phyloP scores from a whole-genome alignment of 495 filamentous ascomycete species.

The Trichoderma gamsii region DNA sequence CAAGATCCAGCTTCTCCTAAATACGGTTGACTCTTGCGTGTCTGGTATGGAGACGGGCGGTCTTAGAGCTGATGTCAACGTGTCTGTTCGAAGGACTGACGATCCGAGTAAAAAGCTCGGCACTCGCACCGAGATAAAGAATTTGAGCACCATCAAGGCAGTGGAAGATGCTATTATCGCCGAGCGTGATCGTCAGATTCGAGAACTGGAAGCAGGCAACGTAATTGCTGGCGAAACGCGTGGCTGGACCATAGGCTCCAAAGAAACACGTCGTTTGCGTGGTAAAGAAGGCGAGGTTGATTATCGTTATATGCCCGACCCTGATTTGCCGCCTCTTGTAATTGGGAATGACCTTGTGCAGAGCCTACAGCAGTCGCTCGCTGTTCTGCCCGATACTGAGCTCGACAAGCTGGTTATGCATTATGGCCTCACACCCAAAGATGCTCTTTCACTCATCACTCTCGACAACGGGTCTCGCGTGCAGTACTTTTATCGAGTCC shows the following conservation, averaged over 20 bases:
- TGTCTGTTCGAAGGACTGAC: constrained; percentile 62
- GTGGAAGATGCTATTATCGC: constrained; percentile 90
- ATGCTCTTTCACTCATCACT: constrained; percentile 73
- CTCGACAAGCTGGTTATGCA: constrained; percentile 50
- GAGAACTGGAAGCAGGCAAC: constrained; percentile 70
- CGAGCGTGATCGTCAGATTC: constrained; percentile 84
- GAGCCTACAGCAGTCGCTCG: constrained; percentile 54
- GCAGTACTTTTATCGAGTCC: constrained; percentile 75
- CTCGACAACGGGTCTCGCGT: constrained; percentile 75
- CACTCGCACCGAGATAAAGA: constrained; percentile 95
- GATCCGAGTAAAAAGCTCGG: constrained; percentile 53
- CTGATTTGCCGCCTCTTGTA: constrained; percentile 75
- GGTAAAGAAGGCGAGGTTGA: constrained; percentile 97
- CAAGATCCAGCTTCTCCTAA: constrained; percentile 82
- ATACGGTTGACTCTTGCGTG: constrained; percentile 71
- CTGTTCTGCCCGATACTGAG: constrained; percentile 63
- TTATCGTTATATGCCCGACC: constrained; percentile 97
- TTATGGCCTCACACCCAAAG: constrained; percentile 70
- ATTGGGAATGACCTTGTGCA: constrained; percentile 65
- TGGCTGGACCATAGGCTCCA: constrained; percentile 80
- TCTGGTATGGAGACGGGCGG: constrained; percentile 92
- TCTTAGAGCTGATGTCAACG: constrained; percentile 89
- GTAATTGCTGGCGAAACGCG: constrained; percentile 80
- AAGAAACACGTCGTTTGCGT: constrained; percentile 69
- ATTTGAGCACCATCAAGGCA: constrained; percentile 87